Evolutionary conservation across 495 filamentous ascomycete genomes (phyloP).

Genomic region (Jackrogersella minutella): DNA sequence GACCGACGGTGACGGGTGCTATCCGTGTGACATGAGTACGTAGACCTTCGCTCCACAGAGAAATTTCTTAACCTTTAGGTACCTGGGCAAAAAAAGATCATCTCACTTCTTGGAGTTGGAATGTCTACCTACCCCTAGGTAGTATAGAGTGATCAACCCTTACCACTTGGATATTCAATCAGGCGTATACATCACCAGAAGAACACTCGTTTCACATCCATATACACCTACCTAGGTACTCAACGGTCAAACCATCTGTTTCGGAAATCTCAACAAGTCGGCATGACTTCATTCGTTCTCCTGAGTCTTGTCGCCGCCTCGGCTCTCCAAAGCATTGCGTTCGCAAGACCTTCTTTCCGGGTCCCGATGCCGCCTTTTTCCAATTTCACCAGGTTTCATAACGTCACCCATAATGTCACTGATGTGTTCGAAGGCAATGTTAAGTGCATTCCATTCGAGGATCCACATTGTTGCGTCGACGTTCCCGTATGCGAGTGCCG

Average conservation of each 20-base stretch:
- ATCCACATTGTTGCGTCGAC: slow-evolving; percentile 38
- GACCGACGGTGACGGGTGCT: slow-evolving; percentile 9
- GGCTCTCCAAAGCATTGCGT: neutral
- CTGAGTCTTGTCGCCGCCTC: slow-evolving; percentile 17
- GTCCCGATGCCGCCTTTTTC: neutral
- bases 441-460: slow-evolving; percentile 38
- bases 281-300: slow-evolving; percentile 23
- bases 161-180: slow-evolving; percentile 2
- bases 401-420: slow-evolving; percentile 6
- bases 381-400: slow-evolving; percentile 10
- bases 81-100: neutral
- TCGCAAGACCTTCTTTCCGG: slow-evolving; percentile 6
- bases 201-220: slow-evolving; percentile 23
- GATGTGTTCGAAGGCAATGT: neutral
- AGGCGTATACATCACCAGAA: neutral
- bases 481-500: slow-evolving; percentile 34
- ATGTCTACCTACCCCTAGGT: too few species aligned
- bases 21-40: slow-evolving; percentile 11
- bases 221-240: neutral
- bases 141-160: neutral
- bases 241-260: neutral
- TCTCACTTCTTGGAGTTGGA: neutral
- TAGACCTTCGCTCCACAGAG: neutral
- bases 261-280: neutral
- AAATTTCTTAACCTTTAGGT: neutral